Conservation (phyloP, 805 yeast species). For the Monosporozyma servazzii region DNA sequence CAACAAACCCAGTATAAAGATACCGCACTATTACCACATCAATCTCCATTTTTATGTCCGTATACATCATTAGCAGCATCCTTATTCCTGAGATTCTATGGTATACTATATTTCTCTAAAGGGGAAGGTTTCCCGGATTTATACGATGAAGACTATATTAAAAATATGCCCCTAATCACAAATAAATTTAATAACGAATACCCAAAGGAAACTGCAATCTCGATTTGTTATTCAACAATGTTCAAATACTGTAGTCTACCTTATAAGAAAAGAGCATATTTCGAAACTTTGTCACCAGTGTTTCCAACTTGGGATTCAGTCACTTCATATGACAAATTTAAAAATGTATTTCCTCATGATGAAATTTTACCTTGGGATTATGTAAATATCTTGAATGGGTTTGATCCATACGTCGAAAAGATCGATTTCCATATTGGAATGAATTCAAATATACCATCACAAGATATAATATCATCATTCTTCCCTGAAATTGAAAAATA, state of each 20-base stretch:
- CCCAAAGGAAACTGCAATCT: conserved; percentile 25
- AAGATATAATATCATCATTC: conserved; percentile 15
- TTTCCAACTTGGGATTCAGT: conserved; percentile 13
- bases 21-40: conserved; percentile 16
- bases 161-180: conserved; percentile 16
- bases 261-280: conserved; percentile 23
- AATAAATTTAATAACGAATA: conserved; percentile 23
- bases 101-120: conserved; percentile 14
- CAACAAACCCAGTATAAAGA: conserved; percentile 8
- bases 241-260: conserved; percentile 27
- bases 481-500: conserved; percentile 27
- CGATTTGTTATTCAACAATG: conserved; percentile 20
- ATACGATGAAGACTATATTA: conserved; percentile 3
- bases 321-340: conserved; percentile 3
- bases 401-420: conserved; percentile 9
- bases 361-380: conserved; percentile 21
- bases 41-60: conserved; percentile 24
- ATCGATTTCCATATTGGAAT: not conserved
- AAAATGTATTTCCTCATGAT: not conserved
- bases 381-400: conserved; percentile 14
- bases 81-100: conserved; percentile 25
- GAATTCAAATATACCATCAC: conserved; percentile 4
- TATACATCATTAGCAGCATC: conserved; percentile 24
- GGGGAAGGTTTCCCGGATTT: conserved; percentile 28
- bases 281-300: conserved; percentile 11